Conservation (phyloP, 2,329 filamentous ascomycete genomes). For the Neoarthrinium moseri region DNA sequence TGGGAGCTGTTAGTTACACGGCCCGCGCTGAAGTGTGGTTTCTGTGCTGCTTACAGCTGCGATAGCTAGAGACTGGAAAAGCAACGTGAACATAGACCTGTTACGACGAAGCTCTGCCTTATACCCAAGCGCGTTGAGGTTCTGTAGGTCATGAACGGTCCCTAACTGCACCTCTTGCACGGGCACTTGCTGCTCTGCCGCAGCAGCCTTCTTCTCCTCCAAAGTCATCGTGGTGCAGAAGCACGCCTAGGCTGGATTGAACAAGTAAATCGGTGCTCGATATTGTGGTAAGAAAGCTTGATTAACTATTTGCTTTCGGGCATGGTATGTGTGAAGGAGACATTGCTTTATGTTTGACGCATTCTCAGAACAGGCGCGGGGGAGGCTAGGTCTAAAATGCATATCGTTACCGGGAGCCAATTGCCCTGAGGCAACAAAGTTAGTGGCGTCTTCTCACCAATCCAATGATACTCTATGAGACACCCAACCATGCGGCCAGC, state of each 20-base stretch:
- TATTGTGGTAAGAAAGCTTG: background rate
- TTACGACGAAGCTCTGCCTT: slow-evolving; percentile 56
- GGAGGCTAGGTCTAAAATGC: background rate
- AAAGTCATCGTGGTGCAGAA: too few relatives aligned
- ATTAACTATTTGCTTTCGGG: background rate
- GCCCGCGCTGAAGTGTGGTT: background rate
- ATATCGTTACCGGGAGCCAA: background rate
- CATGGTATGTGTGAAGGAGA: background rate
- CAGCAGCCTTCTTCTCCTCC: background rate
- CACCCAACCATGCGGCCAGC: background rate
- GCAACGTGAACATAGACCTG: slow-evolving; percentile 56
- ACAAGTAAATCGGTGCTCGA: background rate
- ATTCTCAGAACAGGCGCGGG: background rate
- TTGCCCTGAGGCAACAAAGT: background rate
- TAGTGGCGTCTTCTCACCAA: background rate
- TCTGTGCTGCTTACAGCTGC: slow-evolving; percentile 38
- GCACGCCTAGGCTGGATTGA: background rate
- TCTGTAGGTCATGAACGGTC: slow-evolving; percentile 6
- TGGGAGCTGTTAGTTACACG: slow-evolving; percentile 9
- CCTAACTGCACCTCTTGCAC: slow-evolving; percentile 23
- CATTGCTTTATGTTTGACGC: too few relatives aligned
- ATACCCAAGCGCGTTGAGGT: slow-evolving; percentile 49
- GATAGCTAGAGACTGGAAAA: slow-evolving; percentile 62
- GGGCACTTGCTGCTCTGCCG: background rate
- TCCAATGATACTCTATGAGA: background rate